Percentiles rank a stretch among this genome's conserved stretches.
phyloP scores from a whole-genome alignment of 1,284 basidiomycete species.

The Leccinum idahoense region DNA sequence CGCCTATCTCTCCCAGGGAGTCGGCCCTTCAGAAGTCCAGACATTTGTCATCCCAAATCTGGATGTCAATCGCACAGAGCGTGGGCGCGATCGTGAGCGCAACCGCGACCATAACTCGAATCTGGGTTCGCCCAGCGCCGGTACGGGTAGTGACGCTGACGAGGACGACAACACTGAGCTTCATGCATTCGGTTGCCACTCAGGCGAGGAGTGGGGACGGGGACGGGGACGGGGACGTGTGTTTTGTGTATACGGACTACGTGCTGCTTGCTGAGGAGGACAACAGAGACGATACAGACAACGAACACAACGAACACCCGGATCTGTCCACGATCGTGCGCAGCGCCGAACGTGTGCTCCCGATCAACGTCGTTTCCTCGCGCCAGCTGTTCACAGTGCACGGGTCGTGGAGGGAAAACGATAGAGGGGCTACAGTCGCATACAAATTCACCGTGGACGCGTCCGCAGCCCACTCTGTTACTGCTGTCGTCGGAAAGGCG shows the following conservation, averaged over 20 bases:
- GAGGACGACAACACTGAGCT: background rate
- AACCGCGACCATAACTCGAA: no score
- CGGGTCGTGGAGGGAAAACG: conserved; percentile 8
- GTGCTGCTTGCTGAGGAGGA: background rate
- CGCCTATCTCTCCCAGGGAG: background rate
- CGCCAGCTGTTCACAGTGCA: conserved; percentile 12
- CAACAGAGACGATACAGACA: no score
- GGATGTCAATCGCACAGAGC: background rate
- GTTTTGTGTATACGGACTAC: background rate
- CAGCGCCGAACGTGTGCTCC: conserved; percentile 6
- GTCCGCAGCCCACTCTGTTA: conserved; percentile 1
- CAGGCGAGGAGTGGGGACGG: no score
- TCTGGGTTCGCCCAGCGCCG: no score
- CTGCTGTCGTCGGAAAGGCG: background rate
- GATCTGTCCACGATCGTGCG: conserved; percentile 3
- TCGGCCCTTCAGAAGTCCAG: background rate
- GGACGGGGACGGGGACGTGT: background rate
- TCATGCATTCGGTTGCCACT: background rate
- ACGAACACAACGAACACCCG: background rate
- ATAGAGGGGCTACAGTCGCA: background rate
- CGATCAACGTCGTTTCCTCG: conserved; percentile 5
- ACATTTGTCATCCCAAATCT: background rate
- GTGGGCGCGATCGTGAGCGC: no score
- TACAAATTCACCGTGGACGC: conserved; percentile 20
- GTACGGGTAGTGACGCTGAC: background rate